Percentiles rank a stretch among this genome's conserved stretches.
Evolutionary conservation across 1,284 basidiomycete species (phyloP).

Genomic region (Puccinia novopanici): DNA sequence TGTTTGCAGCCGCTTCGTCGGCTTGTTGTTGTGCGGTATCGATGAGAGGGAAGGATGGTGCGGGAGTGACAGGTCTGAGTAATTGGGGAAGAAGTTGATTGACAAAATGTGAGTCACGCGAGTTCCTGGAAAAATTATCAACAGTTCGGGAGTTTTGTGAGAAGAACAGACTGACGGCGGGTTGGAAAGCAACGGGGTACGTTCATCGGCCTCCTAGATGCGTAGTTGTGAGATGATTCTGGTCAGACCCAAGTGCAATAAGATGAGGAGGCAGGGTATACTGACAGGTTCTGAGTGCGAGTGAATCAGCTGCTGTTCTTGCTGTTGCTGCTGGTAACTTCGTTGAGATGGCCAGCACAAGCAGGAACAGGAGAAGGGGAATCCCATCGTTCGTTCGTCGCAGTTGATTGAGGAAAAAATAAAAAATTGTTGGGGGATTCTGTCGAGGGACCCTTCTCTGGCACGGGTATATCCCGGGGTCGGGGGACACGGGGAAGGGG

Average conservation of each 20-base stretch:
- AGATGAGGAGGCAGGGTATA: not conserved
- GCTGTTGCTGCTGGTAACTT: not conserved
- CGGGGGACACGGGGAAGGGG: no score
- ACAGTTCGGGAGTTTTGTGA: not conserved
- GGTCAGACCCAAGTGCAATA: not conserved
- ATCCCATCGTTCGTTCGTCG: not conserved
- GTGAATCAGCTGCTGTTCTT: not conserved
- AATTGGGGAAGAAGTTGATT: not conserved
- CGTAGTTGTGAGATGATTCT: no score
- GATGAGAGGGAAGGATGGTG: slow-evolving; percentile 27
- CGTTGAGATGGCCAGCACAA: slow-evolving; percentile 12
- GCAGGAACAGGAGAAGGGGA: slow-evolving; percentile 13
- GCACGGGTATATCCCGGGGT: not conserved
- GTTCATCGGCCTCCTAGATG: slow-evolving; percentile 45
- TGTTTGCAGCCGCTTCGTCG: slow-evolving; percentile 43
- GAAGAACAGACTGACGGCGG: slow-evolving; percentile 27
- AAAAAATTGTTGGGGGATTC: not conserved
- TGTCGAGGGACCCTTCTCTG: not conserved
- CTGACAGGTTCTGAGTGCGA: slow-evolving; percentile 5
- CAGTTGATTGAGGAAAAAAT: not conserved
- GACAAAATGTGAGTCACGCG: not conserved
- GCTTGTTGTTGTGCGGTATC: slow-evolving; percentile 48
- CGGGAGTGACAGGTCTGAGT: slow-evolving; percentile 11
- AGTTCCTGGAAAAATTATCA: not conserved
- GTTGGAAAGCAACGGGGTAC: slow-evolving; percentile 38